Evolutionary conservation across 2,329 filamentous ascomycete species (phyloP), one percentile per base, ranked within the genome.

Genomic region (Cladophialophora bantiana): DNA sequence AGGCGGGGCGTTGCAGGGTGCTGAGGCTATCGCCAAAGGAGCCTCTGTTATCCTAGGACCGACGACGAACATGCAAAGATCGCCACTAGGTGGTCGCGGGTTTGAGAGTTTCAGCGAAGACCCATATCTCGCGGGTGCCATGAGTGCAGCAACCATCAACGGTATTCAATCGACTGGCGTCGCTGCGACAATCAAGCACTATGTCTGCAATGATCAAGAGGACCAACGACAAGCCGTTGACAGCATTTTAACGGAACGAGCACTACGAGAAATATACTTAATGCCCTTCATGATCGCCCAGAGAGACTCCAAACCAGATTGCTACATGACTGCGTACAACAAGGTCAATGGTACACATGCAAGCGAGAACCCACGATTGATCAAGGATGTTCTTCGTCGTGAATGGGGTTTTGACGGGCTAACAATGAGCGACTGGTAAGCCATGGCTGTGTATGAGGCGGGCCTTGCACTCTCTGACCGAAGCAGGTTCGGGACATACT

Each of bases 71-170:
- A 89, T 93, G 83, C 92, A 95, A 74, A 86, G 92, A 15, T 91
- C 91, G 58, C 92, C 92, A 0, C 83, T 95, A 0, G 92, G 92
- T n/a, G 92, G 92, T 18, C 85, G 92, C 67, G 93, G 93, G 70
- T 96, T 95, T 72, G 92, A 96, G 78, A 93, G 91, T 0, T 95
- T 93, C 76, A 93, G 90, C 0, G 92, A 95, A 77, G 92, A 95
- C 71, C 92, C 92, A 0, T 85, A 89, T 9, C 83, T 96, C 4
- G 92, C 91, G 0, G 91, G 91, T 36, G 90, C 89, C 69, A 80
- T 93, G 67, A 89, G 90, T 12, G 86, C 89, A 0, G 85, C 90
- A 67, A 91, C 91, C 68, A 89, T 92, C 74, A 88, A 86, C 56
- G 90, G 90, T 7, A 81, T 91, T 62, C 92, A 95, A 74, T 88